Evolutionary conservation across 345 rosid species (phyloP), one percentile per base, ranked within the genome.

Genomic region (Geranium brycei): DNA sequence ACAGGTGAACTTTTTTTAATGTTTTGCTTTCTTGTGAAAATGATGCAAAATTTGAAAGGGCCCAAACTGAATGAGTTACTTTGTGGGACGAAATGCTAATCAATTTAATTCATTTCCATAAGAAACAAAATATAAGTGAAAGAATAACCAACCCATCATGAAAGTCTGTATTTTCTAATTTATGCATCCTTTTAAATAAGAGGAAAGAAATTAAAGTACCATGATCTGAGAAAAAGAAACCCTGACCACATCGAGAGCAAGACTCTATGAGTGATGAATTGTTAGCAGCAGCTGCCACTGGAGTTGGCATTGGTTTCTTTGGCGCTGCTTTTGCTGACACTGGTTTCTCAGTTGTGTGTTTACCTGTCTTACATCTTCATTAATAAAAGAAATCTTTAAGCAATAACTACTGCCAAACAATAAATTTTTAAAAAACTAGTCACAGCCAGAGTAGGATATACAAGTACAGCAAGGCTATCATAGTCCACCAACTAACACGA

Each of bases 151-250:
- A 57, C n/a, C 13, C 7, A 16, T 16, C 18, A 57, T n/a, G 18
- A n/a, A 57, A 17, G 19, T 35, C 10, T 7, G 10, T 35, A 35
- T 5, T 57, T 57, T 57, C 13, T 5, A 57, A 15, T 57, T 57
- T 15, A 3, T 17, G 4, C n/a, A 57, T 57, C 59, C 19, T 47
- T 57, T 57, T 16, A 57, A 18, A 18, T 57, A 57, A 4, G 19
- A 57, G 19, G 59, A 60, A 4, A 12, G 4, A 13, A 67, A 69
- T 41, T 51, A 35, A 58, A 56, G 55, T 87, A 85, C 92, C 99
- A 32, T 93, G 99, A 71, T 87, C 95, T 3, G 99, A 93, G 75
- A 97, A 93, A 78, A 86, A 93, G 85, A 93, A 93, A 57, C 99
- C 95, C 78, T 90, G 99, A 66, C 72, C 81, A 78, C 99, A 93